phyloP scores from a whole-genome alignment of 139 green algal species.

The Marvania coccoides region DNA sequence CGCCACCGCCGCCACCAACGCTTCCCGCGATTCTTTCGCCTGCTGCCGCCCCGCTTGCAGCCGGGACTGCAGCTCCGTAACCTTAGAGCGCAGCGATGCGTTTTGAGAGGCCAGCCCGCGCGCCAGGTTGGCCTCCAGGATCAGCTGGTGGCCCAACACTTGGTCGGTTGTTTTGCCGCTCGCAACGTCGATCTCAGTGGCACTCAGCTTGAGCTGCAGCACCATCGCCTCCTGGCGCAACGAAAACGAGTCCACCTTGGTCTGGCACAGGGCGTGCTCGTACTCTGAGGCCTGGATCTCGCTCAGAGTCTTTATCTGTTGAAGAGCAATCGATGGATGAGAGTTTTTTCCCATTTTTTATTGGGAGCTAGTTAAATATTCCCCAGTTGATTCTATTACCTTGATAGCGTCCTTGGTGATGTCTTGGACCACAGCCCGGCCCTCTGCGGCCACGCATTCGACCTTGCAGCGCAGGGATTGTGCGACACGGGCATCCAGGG shows the following conservation, averaged over 20 bases:
- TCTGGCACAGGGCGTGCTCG: background rate
- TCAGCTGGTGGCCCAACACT: background rate
- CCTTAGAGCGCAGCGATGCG: background rate
- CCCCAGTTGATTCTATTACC: background rate
- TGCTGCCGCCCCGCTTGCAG: background rate
- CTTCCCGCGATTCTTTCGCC: no score
- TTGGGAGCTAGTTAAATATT: background rate
- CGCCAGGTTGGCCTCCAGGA: background rate
- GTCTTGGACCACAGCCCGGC: background rate
- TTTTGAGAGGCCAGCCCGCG: background rate
- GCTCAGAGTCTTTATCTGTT: background rate
- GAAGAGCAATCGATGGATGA: background rate
- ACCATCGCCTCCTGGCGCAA: background rate
- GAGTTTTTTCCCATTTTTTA: background rate
- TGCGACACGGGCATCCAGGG: background rate
- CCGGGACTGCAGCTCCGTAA: background rate
- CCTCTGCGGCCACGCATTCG: background rate
- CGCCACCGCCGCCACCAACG: background rate
- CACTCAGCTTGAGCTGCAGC: background rate
- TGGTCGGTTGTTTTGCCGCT: background rate
- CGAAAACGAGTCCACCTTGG: background rate
- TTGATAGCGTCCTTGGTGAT: background rate
- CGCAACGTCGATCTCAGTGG: background rate
- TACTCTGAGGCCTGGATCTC: background rate
- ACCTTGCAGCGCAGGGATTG: background rate